Evolutionary conservation across 2,329 filamentous ascomycete genomes (phyloP).

Genomic region (Xylaria sp.): DNA sequence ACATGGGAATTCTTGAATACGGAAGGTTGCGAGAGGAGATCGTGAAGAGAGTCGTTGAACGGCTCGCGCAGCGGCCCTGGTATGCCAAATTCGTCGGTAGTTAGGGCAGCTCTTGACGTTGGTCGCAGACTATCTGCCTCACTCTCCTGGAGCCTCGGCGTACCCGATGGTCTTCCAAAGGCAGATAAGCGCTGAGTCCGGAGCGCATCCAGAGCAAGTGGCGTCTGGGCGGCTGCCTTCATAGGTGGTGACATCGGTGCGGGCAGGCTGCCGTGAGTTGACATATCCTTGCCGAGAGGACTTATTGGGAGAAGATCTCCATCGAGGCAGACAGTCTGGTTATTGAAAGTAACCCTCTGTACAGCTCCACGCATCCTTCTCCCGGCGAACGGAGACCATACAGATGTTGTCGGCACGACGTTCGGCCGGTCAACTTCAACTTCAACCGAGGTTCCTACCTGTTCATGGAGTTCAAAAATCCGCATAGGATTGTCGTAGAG

Average conservation of each 20-base stretch:
- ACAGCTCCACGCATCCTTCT: constrained; percentile 70
- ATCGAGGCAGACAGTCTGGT: constrained; percentile 75
- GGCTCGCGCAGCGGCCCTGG: constrained; percentile 53
- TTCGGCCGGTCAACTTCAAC: constrained; percentile 76
- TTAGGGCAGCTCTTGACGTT: constrained; percentile 27
- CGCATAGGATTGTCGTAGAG: constrained; percentile 78
- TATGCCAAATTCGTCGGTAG: constrained; percentile 50
- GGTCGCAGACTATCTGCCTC: constrained; percentile 33
- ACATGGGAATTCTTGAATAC: constrained; percentile 90
- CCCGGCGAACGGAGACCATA: constrained; percentile 74
- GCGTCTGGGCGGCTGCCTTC: constrained; percentile 51
- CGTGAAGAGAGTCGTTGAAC: constrained; percentile 64
- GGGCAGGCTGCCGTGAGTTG: constrained; percentile 59
- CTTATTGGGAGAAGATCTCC: constrained; percentile 61
- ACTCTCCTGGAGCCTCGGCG: constrained; percentile 41
- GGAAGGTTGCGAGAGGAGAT: constrained; percentile 74
- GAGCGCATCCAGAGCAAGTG: constrained; percentile 41
- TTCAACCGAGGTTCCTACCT: constrained; percentile 72
- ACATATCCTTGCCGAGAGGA: constrained; percentile 74
- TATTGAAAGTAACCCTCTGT: constrained; percentile 75
- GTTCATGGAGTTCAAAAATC: constrained; percentile 83
- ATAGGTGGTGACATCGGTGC: constrained; percentile 58
- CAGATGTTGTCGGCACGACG: constrained; percentile 52
- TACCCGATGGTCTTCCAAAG: constrained; percentile 28
- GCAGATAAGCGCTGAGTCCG: constrained; percentile 40